Percentiles rank a stretch among this genome's conserved stretches.
phyloP scores from a whole-genome alignment of 495 filamentous ascomycete species.

The Penicillium coprophilum region DNA sequence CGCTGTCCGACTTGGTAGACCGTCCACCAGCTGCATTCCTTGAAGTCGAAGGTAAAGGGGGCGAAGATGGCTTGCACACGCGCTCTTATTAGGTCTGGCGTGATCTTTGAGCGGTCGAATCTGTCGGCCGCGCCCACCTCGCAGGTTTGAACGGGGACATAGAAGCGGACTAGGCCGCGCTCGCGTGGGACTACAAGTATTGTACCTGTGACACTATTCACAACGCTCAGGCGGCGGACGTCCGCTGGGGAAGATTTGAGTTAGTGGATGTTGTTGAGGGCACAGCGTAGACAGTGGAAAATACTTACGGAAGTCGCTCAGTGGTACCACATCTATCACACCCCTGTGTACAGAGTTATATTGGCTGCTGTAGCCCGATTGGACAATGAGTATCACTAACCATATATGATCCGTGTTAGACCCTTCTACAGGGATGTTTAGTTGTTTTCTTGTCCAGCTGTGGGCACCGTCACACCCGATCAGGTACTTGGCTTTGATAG shows the following conservation, averaged over 20 bases:
- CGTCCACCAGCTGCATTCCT: slow-evolving; percentile 60
- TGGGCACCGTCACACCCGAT: slow-evolving; percentile 69
- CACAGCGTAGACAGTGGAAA: neutral
- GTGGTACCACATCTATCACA: slow-evolving; percentile 64
- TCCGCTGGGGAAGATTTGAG: slow-evolving; percentile 42
- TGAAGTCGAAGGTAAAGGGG: slow-evolving; percentile 61
- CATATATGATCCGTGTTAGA: slow-evolving; percentile 62
- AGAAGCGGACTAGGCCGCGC: slow-evolving; percentile 64
- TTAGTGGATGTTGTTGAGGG: neutral
- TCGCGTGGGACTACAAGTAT: slow-evolving; percentile 70
- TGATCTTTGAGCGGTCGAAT: slow-evolving; percentile 57
- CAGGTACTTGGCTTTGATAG: slow-evolving; percentile 60
- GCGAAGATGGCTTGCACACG: slow-evolving; percentile 59
- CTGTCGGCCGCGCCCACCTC: slow-evolving; percentile 15
- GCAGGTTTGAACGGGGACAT: slow-evolving; percentile 59
- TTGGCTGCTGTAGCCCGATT: neutral
- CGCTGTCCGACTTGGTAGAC: slow-evolving; percentile 68
- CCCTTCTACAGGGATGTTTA: slow-evolving; percentile 56
- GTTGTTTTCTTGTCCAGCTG: slow-evolving; percentile 58
- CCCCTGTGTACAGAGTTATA: slow-evolving; percentile 31
- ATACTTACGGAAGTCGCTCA: slow-evolving; percentile 59
- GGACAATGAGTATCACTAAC: slow-evolving; percentile 21
- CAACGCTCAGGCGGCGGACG: slow-evolving; percentile 59
- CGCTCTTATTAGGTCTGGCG: slow-evolving; percentile 55
- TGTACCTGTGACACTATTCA: slow-evolving; percentile 60